Percentiles rank a stretch among this genome's conserved stretches.
Evolutionary conservation across 2,329 filamentous ascomycete species (phyloP).

Genomic region (Atkinsonella hypoxylon): DNA sequence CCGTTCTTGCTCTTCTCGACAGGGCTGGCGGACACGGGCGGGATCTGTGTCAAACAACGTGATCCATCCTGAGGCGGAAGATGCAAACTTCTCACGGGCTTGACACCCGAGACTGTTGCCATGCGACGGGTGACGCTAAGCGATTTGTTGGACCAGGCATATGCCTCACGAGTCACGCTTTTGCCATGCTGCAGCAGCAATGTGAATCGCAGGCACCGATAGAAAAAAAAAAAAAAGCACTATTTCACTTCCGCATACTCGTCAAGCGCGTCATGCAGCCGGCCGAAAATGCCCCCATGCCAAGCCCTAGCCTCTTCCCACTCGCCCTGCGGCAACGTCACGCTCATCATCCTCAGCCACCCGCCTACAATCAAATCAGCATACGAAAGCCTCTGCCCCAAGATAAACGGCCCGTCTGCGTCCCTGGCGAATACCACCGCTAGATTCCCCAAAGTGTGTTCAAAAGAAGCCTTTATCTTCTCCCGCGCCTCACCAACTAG

Average conservation of each 20-base stretch:
- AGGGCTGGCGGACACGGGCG: too few species aligned
- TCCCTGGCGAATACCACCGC: conserved; percentile 27
- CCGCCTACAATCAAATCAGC: conserved; percentile 45
- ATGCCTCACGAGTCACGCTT: neutral
- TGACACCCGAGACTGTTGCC: too few species aligned
- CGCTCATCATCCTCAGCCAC: conserved; percentile 37
- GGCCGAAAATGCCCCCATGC: conserved; percentile 38
- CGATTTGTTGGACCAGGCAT: neutral
- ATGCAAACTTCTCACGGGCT: too few species aligned
- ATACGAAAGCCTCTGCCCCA: conserved; percentile 33
- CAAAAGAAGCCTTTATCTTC: conserved; percentile 27
- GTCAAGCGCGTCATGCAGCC: conserved; percentile 33
- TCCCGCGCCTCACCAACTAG: conserved; percentile 26
- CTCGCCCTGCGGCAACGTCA: conserved; percentile 28
- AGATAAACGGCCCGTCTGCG: conserved; percentile 33
- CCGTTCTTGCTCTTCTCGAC: too few species aligned
- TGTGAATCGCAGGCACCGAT: too few species aligned
- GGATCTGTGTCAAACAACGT: too few species aligned
- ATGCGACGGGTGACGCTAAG: neutral
- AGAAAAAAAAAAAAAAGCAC: too few species aligned
- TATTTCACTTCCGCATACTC: conserved; percentile 18
- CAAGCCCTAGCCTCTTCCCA: conserved; percentile 35
- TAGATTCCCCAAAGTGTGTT: conserved; percentile 27
- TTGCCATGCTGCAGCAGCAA: too few species aligned
- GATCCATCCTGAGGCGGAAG: too few species aligned